Percentiles rank a stretch among this genome's conserved stretches.
Evolutionary conservation across 108 stramenopile genomes (phyloP).

Genomic region (Hondaea fermentalgiana): DNA sequence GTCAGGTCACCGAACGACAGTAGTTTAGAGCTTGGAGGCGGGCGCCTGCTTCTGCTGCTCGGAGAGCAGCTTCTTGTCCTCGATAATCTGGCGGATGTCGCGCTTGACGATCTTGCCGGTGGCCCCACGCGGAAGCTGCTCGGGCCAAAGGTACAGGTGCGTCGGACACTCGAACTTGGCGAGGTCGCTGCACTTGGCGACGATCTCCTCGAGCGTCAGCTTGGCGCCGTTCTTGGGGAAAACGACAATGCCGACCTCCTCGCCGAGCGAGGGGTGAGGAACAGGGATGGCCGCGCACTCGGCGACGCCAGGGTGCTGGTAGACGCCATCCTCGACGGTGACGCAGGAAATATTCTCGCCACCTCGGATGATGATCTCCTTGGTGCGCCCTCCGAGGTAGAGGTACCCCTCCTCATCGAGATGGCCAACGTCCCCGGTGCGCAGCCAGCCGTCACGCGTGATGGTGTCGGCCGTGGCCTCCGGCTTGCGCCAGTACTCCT

Average conservation of each 20-base stretch:
- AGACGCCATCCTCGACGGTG: slow-evolving; percentile 27
- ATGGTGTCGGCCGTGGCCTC: slow-evolving; percentile 70
- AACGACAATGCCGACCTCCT: not conserved
- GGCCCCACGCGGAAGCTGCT: slow-evolving; percentile 3
- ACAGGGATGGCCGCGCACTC: not conserved
- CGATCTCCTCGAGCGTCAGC: not conserved
- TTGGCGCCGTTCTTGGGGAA: slow-evolving; percentile 1
- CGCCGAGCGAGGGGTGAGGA: not conserved
- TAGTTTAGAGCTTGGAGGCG: not conserved
- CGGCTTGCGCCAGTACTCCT: slow-evolving; percentile 69
- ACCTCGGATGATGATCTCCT: slow-evolving; percentile 30
- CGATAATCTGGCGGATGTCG: not conserved
- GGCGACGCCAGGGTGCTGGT: slow-evolving; percentile 18
- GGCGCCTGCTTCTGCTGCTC: not conserved
- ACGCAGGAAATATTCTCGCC: slow-evolving; percentile 23
- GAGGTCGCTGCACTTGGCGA: not conserved
- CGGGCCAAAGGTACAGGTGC: not conserved
- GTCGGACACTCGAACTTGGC: not conserved
- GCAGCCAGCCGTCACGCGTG: slow-evolving; percentile 66
- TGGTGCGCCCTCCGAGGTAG: slow-evolving; percentile 67
- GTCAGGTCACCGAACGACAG: too few relatives aligned
- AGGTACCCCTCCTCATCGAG: slow-evolving; percentile 65
- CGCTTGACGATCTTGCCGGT: slow-evolving; percentile 9
- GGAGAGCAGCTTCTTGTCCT: not conserved
- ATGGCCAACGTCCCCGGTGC: slow-evolving; percentile 71